phyloP scores from a whole-genome alignment of 257 asterid genomes.

The Solanum peruvianum region DNA sequence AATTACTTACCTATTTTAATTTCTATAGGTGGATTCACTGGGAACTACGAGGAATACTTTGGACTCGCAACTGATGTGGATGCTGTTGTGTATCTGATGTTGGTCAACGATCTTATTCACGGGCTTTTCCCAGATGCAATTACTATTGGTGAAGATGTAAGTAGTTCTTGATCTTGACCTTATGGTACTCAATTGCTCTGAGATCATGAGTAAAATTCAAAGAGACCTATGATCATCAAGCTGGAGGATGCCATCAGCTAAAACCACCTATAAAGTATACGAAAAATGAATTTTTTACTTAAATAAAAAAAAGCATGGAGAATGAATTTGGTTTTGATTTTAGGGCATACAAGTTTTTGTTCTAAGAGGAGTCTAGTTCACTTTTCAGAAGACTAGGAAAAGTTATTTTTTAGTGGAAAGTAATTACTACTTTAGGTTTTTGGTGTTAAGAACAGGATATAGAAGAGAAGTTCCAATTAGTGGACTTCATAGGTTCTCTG shows the following conservation, averaged over 20 bases:
- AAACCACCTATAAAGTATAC: neutral
- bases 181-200: neutral
- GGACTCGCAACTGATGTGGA: constrained; percentile 86
- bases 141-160: constrained; percentile 91
- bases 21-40: constrained; percentile 71
- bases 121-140: constrained; percentile 89
- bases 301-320: neutral
- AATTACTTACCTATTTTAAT: neutral
- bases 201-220: neutral
- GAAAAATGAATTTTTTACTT: neutral
- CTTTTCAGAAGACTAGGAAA: neutral
- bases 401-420: neutral
- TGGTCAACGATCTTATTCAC: constrained; percentile 86
- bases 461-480: too few relatives aligned
- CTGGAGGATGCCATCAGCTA: neutral
- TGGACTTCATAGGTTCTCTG: too few relatives aligned
- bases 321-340: neutral
- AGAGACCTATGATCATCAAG: neutral
- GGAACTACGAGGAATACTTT: constrained; percentile 85
- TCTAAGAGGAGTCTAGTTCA: neutral
- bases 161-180: constrained; percentile 9
- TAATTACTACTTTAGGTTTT: too few relatives aligned
- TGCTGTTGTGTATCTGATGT: constrained; percentile 94
- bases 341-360: neutral
- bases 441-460: too few relatives aligned